Percentiles rank a stretch among this genome's conserved stretches.
Conservation (phyloP, 2,329 filamentous ascomycete species). For the Aspergillus amoenus region DNA sequence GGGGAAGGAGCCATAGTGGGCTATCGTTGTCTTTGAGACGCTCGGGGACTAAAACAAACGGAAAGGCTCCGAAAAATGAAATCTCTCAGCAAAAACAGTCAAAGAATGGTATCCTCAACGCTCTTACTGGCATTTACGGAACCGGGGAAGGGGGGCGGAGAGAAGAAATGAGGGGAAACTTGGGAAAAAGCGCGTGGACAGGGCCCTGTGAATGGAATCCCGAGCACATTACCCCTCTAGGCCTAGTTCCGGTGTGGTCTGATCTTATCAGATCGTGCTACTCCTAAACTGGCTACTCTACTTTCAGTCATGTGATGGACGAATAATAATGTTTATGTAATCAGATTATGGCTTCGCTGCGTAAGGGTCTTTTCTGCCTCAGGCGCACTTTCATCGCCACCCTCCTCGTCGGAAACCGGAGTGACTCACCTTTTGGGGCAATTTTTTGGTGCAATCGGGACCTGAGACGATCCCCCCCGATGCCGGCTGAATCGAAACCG, state of each 20-base stretch:
- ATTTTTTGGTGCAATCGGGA: background rate
- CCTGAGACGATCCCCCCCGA: background rate
- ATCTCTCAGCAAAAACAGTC: background rate
- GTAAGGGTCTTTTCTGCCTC: background rate
- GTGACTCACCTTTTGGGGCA: background rate
- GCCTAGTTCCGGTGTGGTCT: conserved; percentile 7
- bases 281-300: background rate
- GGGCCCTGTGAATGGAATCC: too few relatives aligned
- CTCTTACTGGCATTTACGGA: background rate
- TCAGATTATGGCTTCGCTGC: background rate
- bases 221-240: background rate
- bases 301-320: background rate
- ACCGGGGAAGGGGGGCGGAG: background rate
- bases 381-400: background rate
- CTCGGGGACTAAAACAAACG: background rate
- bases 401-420: background rate
- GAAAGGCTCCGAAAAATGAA: background rate
- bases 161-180: conserved; percentile 7
- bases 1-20: conserved; percentile 12
- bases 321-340: background rate
- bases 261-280: conserved; percentile 39
- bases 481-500: background rate
- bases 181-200: background rate
- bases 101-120: background rate
- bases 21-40: background rate